Evolutionary conservation across 345 rosid genomes (phyloP), one percentile per base, ranked within the genome.

Genomic region (Salix exigua): DNA sequence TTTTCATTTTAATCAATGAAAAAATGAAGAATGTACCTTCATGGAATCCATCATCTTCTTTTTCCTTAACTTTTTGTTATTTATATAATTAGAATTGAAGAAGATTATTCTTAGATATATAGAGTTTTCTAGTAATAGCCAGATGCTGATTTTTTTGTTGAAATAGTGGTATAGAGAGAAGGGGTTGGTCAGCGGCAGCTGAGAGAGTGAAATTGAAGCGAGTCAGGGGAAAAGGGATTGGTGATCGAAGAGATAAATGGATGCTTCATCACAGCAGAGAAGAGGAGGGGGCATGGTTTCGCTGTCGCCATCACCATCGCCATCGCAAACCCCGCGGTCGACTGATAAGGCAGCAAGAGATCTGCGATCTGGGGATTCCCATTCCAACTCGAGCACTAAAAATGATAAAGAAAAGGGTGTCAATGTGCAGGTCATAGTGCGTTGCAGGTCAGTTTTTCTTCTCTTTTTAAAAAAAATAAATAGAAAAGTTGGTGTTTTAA

Each of bases 381-480:
- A 80, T 86, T 89, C 92, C 30, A 90, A 80, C 85, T 85, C 90
- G 4, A 86, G 78, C 53, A 80, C 72, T 71, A 96, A 89, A 76
- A 84, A 83, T 69, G 99, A 96, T 73, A 94, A 82, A 81, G 99
- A 96, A 13, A 96, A 96, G 83, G 98, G 99, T 68, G 99, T 96
- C 18, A 96, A 92, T 83, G 97, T 96, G 35, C 99, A 96, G 83
- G 99, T 96, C 76, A 88, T 94, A 55, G 83, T 94, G 76, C 98
- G 99, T 75, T 96, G 99, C 92, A 92, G 99, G 99, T 96, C 37
- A 40, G 75, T 61, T n/a, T 58, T n/a, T 23, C 63, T 58, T 23
- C 11, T 58, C 23, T 8, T 0, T 2, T 19, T 6, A 1, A 10
- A 38, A 38, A 40, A 40, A 2, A 4, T 10, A 42, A 42, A 11